Base-by-base conservation (phyloP, 2,329 filamentous ascomycete species). In the Fusarium tuaranense region DNA sequence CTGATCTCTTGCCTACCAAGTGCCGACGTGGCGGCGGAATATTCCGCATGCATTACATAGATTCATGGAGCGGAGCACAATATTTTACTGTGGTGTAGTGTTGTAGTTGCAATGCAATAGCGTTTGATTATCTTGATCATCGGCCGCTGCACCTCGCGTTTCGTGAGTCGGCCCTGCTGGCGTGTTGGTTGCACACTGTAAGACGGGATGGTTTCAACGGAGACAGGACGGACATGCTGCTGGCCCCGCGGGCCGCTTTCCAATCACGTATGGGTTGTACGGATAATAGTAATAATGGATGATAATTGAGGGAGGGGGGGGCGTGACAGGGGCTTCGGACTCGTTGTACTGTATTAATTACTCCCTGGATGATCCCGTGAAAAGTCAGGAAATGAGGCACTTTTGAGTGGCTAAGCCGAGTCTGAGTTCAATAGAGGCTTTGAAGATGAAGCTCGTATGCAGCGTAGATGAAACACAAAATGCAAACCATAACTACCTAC, bases 51-150 rank as follows among this genome's bases (percentile, higher is more conserved):
- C 27, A 38, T 63, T 46, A 34, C 39, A 48, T 48, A 27, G 32
- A n/a, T 22, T 22, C 34, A 34, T 32, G 25, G 25, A 27, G 25
- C 25, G 34, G 34, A 16, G 55, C 25, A 51, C 25, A 51, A 51
- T 18, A 30, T 27, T 51, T 32, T 25, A 25, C 25, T 25, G 25
- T 25, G 25, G 25, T 14, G 41, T n/a, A 30, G 46, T 30, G 25
- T 51, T 30, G 44, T 18, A 48, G 22, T 27, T 22, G 22, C 46
- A 27, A 51, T 30, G 46, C 46, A 51, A 44, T 27, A 62, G 59
- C 32, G 32, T 57, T 51, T 65, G 61, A 75, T 72, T 73, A 74
- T 74, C 69, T 72, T 70, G 72, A 74, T 74, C 65, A 74, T 74
- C 60, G 34, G 46, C 14, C 25, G 22, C 58, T 44, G 57, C 18